These are phyloP conservation scores for Boletus speciosus DNA, from an alignment of 768 basidiomycete genomes.

Conservation along the genomic window DNA sequence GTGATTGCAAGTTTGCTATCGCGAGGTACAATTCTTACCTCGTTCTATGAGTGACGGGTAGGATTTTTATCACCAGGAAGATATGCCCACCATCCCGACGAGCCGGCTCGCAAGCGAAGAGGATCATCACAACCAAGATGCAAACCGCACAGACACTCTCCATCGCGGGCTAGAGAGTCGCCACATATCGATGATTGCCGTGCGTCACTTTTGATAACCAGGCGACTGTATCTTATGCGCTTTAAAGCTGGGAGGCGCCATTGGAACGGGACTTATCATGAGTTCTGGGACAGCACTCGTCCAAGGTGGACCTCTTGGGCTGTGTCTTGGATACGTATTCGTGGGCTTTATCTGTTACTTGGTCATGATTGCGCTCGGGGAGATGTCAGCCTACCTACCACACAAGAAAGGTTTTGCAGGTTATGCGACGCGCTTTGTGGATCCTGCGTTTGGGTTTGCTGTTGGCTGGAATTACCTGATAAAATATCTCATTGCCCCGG, in stretches of 20 bases:
- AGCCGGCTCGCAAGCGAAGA: slow-evolving; percentile 9
- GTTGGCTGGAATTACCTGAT: slow-evolving; percentile 48
- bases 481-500: slow-evolving; percentile 65
- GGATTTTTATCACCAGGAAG: neutral
- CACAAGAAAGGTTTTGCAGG: slow-evolving; percentile 62
- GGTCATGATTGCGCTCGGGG: slow-evolving; percentile 51
- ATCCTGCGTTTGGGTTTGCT: slow-evolving; percentile 67
- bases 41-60: neutral
- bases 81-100: neutral
- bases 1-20: neutral
- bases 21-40: neutral
- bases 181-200: slow-evolving; percentile 60
- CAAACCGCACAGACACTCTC: slow-evolving; percentile 22
- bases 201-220: slow-evolving; percentile 19
- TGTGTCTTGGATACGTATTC: slow-evolving; percentile 40
- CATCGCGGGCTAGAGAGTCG: slow-evolving; percentile 52
- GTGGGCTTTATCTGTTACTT: slow-evolving; percentile 59
- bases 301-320: slow-evolving; percentile 56
- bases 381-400: slow-evolving; percentile 43
- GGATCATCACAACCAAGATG: slow-evolving; percentile 27
- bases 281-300: slow-evolving; percentile 59
- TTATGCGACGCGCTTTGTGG: slow-evolving; percentile 65
- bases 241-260: slow-evolving; percentile 44
- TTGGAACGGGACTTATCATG: slow-evolving; percentile 58
- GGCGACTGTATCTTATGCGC: neutral